Evolutionary conservation across 2,329 filamentous ascomycete species (phyloP), one percentile per base, ranked within the genome.

Genomic region (Penicillium sp.): DNA sequence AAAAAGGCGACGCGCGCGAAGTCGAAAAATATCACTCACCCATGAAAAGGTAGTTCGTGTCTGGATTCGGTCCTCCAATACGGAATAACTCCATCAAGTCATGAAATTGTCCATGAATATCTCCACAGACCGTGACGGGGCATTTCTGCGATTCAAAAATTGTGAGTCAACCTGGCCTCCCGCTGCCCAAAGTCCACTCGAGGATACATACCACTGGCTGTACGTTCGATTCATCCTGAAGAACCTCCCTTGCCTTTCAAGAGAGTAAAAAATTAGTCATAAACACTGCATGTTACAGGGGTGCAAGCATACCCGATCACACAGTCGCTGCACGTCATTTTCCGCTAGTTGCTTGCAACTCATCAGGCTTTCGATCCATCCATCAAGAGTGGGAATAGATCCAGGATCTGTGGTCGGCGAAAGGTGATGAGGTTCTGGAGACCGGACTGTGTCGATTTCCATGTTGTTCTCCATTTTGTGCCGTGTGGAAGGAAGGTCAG

Each of bases 11-110:
- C 5, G 9, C 14, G 7, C 24, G 14, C 24, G 14, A 35, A 49
- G 45, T 28, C n/a, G 24, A 38, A 33, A 28, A 47, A 53, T 51
- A 52, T 30, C 47, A 68, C 85, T 71, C 78, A 94, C 91, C 92
- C 91, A 99, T 97, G 80, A 97, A 97, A 64, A 97, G 87, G 77
- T 97, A 97, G 81, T 97, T 97, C 71, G 94, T 97, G 76, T 99
- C 94, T 64, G 94, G 94, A 72, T 96, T 97, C 60, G 92, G 91
- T 55, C 94, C 94, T 66, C 94, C 94, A 74, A 99, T 97, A 80
- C 96, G 95, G 84, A 99, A 99, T 54, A 99, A 85, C 79, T 99
- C 94, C 91, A 99, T 97, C 75, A 99, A 79, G 72, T 99, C 94
- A 76, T 97, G 93, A 75, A 97, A 97, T 77, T 99, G 94, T 64